Evolutionary conservation across 2,329 filamentous ascomycete species (phyloP).

Genomic region (Colletotrichum sp.): DNA sequence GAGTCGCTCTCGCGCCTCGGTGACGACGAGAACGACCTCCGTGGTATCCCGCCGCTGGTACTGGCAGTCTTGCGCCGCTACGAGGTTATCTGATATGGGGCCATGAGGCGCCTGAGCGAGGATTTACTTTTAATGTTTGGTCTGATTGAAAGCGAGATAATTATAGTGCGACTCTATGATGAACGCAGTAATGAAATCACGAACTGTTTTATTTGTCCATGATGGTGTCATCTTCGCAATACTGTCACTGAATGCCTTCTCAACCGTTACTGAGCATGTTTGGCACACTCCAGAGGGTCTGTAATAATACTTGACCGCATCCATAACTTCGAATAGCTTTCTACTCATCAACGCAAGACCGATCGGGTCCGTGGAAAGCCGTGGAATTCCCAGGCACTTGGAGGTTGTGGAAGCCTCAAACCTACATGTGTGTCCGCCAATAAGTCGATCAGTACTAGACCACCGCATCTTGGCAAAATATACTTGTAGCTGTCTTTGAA

Average conservation of each 20-base stretch:
- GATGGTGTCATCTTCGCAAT: not conserved
- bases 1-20: not conserved
- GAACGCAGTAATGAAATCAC: not conserved
- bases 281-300: not conserved
- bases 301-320: not conserved
- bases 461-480: not conserved
- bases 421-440: not conserved
- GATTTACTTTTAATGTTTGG: not conserved
- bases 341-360: not conserved
- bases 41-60: slow-evolving; percentile 3
- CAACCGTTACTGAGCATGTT: rapidly evolving
- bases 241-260: not conserved
- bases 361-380: not conserved
- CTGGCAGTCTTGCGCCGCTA: slow-evolving; percentile 6
- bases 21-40: slow-evolving; percentile 1
- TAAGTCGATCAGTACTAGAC: not conserved
- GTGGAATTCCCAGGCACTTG: not conserved
- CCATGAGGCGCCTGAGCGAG: not conserved
- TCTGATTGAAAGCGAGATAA: not conserved
- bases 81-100: not conserved
- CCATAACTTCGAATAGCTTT: not conserved
- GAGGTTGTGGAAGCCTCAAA: not conserved
- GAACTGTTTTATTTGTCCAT: not conserved
- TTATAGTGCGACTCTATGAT: not conserved
- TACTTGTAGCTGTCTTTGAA: not conserved